A percentile compares a stretch with the other conserved stretches of the same genome.
These are phyloP conservation scores for Blastocystis sp. DNA, from an alignment of 352 stramenopile genomes.

Conservation along the genomic window DNA sequence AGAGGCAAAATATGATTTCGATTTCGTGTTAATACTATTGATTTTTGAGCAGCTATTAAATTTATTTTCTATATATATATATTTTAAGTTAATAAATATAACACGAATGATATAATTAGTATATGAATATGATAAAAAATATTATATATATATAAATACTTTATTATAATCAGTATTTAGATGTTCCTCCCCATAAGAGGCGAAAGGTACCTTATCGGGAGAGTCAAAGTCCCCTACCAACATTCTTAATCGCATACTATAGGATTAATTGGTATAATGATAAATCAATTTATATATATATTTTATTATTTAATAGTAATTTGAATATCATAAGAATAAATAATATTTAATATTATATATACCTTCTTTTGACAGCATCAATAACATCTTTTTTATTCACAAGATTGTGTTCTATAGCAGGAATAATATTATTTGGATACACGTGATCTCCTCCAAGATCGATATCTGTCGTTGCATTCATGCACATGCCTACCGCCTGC, in stretches of 20 bases:
- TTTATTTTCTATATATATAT: too few relatives aligned
- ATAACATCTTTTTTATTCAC: neutral
- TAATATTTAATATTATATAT: neutral
- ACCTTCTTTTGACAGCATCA: neutral
- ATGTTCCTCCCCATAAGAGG: neutral
- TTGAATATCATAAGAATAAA: too few relatives aligned
- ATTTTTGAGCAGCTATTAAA: neutral
- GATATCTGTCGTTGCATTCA: constrained; percentile 2
- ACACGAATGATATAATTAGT: too few relatives aligned
- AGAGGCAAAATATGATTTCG: neutral
- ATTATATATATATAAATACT: too few relatives aligned
- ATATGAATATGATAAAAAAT: too few relatives aligned
- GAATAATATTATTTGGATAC: neutral
- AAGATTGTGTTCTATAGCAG: neutral
- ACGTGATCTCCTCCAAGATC: neutral
- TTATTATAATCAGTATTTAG: neutral
- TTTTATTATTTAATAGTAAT: too few relatives aligned
- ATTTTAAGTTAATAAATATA: too few relatives aligned
- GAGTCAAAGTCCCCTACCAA: constrained; percentile 1
- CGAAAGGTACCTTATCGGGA: neutral
- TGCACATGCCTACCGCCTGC: neutral
- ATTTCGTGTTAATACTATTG: neutral
- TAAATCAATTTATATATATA: too few relatives aligned
- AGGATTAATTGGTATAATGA: too few relatives aligned
- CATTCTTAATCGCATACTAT: constrained; percentile 2